phyloP scores from a whole-genome alignment of 495 filamentous ascomycete genomes.

The Penicillium canariense region DNA sequence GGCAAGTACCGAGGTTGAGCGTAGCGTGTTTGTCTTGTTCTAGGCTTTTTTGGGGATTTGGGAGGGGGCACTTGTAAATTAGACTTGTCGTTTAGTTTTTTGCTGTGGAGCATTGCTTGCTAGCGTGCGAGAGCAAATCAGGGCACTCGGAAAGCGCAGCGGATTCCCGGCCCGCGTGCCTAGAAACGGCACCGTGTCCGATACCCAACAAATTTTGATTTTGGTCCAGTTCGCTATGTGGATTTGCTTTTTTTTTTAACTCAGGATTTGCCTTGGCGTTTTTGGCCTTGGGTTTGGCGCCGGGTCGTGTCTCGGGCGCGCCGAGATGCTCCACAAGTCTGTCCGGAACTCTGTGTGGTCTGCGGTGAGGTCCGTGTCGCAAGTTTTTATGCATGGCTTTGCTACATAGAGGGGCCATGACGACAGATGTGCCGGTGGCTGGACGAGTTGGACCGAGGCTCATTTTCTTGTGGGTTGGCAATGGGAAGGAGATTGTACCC shows the following conservation, averaged over 20 bases:
- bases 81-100: background rate
- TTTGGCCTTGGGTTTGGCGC: too few relatives aligned
- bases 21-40: background rate
- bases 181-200: background rate
- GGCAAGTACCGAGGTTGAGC: constrained; percentile 12
- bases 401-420: too few relatives aligned
- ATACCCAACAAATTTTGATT: background rate
- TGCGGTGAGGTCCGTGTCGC: too few relatives aligned
- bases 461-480: background rate
- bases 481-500: background rate
- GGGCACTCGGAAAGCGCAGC: background rate
- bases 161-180: background rate
- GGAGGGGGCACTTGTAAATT: too few relatives aligned
- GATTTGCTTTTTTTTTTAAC: too few relatives aligned
- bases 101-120: background rate
- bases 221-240: too few relatives aligned
- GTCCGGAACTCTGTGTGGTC: too few relatives aligned
- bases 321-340: too few relatives aligned
- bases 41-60: background rate
- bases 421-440: background rate
- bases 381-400: too few relatives aligned
- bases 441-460: background rate
- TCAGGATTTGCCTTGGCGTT: too few relatives aligned
- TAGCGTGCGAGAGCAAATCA: background rate
- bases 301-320: too few relatives aligned